Conservation (phyloP, 768 basidiomycete genomes). For the Lentinula guzmanii region DNA sequence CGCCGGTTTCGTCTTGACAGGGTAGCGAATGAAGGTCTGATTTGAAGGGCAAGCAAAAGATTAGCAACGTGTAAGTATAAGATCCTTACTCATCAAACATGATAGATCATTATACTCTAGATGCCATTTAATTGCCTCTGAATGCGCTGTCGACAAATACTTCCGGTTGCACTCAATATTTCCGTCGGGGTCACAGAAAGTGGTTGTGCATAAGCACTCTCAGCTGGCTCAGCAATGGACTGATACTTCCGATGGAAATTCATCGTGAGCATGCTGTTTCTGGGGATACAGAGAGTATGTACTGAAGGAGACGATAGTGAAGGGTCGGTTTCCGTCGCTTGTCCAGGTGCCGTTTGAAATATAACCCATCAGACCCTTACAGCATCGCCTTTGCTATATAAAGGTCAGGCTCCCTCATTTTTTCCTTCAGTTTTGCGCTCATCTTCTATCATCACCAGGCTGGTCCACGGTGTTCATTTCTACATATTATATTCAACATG, state of each 20-base stretch:
- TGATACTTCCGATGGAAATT: too few relatives aligned
- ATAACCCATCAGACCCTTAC: not conserved
- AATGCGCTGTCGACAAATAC: not conserved
- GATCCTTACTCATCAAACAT: too few relatives aligned
- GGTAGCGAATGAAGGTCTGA: too few relatives aligned
- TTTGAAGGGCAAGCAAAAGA: too few relatives aligned
- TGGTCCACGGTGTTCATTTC: slow-evolving; percentile 39
- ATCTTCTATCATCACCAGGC: slow-evolving; percentile 17
- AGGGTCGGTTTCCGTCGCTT: not conserved
- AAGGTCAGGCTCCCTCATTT: not conserved
- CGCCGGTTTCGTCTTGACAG: too few relatives aligned
- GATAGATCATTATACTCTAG: too few relatives aligned
- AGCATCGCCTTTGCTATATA: not conserved
- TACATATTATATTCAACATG: slow-evolving; percentile 22
- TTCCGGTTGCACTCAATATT: not conserved
- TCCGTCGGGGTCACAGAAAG: not conserved
- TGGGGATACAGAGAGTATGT: too few relatives aligned
- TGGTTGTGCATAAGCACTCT: not conserved
- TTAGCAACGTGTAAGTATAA: too few relatives aligned
- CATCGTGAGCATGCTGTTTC: too few relatives aligned
- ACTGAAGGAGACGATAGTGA: too few relatives aligned
- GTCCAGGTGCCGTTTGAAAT: not conserved
- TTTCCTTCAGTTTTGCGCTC: slow-evolving; percentile 1
- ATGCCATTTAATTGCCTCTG: too few relatives aligned
- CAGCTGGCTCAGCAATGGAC: too few relatives aligned